A percentile compares a stretch with the other conserved stretches of the same genome.
These are phyloP conservation scores for Acmispon strigosus DNA, from an alignment of 306 rosid species.

Conservation along the genomic window DNA sequence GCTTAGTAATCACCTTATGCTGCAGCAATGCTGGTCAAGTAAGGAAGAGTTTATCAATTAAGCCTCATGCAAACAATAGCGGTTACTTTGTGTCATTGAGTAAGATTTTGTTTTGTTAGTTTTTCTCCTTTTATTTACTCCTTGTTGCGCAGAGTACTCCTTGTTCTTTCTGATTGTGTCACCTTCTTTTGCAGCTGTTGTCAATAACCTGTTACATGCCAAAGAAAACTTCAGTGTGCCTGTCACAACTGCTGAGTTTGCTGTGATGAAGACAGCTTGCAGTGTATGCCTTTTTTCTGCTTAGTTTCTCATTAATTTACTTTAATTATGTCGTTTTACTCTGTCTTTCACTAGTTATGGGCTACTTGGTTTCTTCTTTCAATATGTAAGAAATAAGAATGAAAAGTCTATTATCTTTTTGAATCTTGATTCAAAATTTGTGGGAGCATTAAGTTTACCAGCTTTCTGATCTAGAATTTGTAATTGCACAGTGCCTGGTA, in stretches of 20 bases:
- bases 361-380: slow-evolving; percentile 1
- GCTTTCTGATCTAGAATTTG: slow-evolving; percentile 5
- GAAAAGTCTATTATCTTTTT: slow-evolving; percentile 9
- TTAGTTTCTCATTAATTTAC: neutral
- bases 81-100: slow-evolving; percentile 82
- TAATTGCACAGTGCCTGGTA: neutral
- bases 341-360: neutral
- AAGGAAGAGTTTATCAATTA: slow-evolving; percentile 79
- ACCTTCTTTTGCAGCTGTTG: slow-evolving; percentile 58
- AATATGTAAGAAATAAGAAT: neutral
- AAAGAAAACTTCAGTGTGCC: slow-evolving; percentile 63
- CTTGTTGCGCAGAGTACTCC: neutral
- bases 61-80: slow-evolving; percentile 53
- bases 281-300: slow-evolving; percentile 52
- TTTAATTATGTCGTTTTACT: neutral
- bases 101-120: slow-evolving; percentile 32
- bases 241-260: slow-evolving; percentile 72
- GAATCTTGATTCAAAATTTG: neutral
- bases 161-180: neutral
- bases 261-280: slow-evolving; percentile 92
- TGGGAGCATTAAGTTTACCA: neutral
- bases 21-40: slow-evolving; percentile 95
- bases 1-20: slow-evolving; percentile 21
- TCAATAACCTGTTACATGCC: slow-evolving; percentile 49
- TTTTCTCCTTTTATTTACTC: neutral